Percentiles rank a stretch among this genome's conserved stretches.
phyloP scores from a whole-genome alignment of 2,329 filamentous ascomycete species.

The Colletotrichum liaoningense region DNA sequence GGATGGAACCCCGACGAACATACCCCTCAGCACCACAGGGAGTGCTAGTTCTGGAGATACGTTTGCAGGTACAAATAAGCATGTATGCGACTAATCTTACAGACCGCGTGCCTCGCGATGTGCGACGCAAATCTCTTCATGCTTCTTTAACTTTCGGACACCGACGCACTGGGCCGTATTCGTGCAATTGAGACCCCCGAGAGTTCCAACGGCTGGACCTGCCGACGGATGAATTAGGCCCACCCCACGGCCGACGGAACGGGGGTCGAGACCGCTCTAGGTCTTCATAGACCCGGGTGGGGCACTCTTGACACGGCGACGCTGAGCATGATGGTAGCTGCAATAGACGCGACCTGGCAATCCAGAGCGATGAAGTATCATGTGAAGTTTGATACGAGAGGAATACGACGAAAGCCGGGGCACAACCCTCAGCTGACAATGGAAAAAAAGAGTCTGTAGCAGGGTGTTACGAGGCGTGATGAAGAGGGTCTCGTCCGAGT shows the following conservation, averaged over 20 bases:
- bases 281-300: not conserved
- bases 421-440: not conserved
- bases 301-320: not conserved
- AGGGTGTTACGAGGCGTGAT: not conserved
- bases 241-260: not conserved
- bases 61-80: not conserved
- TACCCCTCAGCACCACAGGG: not conserved
- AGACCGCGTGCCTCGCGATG: not conserved
- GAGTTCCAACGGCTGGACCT: not conserved
- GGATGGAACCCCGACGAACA: not conserved
- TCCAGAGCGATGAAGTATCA: not conserved
- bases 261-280: conserved; percentile 16
- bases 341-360: not conserved
- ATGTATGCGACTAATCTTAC: not conserved
- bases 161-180: too few relatives aligned
- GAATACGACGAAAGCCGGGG: not conserved
- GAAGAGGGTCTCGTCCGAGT: not conserved
- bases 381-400: not conserved
- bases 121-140: not conserved
- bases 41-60: not conserved
- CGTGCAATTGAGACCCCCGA: not conserved
- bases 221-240: not conserved
- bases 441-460: not conserved
- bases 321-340: not conserved
- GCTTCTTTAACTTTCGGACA: not conserved